Evolutionary conservation across 306 rosid species (phyloP), one percentile per base, ranked within the genome.

Genomic region (Geum urbanum): DNA sequence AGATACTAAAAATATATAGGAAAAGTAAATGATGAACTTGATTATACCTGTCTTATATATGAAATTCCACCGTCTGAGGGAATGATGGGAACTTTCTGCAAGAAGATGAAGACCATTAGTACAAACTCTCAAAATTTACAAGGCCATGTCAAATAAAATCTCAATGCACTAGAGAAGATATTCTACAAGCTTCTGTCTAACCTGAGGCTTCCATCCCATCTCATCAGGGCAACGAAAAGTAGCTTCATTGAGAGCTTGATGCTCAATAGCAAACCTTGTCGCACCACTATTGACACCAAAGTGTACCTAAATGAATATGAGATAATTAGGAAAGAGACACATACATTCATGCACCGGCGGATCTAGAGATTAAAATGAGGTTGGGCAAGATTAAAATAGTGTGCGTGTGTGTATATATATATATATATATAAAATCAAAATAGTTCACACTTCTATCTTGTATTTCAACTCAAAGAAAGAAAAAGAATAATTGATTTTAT

Each of bases 141-240:
- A 47, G 57, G 63, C 40, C 63, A 20, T 41, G 66, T 71, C 43
- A 45, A 63, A 0, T 45, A 53, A 70, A 67, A 40, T 58, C 59
- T 14, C 16, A 20, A 55, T 24, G 43, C 39, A 55, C 39, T 4
- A n/a, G 19, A n/a, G 47, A 39, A 6, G 15, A 56, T 20, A 35
- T 8, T 3, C 18, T 32, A 44, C 3, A 13, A 73, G 20, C 39
- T 72, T 68, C 41, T 37, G 56, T 67, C 83, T 67, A 41, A 90
- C 97, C 97, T 87, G 95, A 40, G 99, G 99, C 76, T 94, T 91
- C 99, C 99, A 91, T 77, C 97, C 97, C 92, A 88, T 58, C 79
- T 94, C 97, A 83, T 94, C 99, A 47, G 96, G 99, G 83, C 97
- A 91, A 58, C 99, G 95, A 63, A 91, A 91, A 49, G 97, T 88